phyloP scores from a whole-genome alignment of 768 basidiomycete species.

The Dioszegia aurantiaca region DNA sequence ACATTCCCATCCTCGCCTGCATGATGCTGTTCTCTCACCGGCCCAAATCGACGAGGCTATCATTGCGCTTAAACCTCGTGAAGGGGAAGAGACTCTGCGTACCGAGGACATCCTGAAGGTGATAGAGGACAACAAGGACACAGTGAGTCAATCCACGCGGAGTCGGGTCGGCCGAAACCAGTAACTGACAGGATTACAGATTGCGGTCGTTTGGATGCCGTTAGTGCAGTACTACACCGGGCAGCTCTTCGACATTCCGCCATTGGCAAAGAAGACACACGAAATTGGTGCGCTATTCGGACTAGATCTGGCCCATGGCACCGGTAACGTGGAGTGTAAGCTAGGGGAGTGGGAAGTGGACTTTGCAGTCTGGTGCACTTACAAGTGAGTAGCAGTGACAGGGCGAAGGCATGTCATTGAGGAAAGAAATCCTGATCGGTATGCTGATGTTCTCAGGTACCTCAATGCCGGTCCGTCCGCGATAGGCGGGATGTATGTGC shows the following conservation, averaged over 20 bases:
- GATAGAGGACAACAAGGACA: conserved; percentile 60
- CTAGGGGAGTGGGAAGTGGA: conserved; percentile 93
- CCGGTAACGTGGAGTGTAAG: conserved; percentile 84
- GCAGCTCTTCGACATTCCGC: conserved; percentile 83
- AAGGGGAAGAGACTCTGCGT: conserved; percentile 78
- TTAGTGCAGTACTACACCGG: conserved; percentile 98
- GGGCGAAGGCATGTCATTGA: too few species aligned
- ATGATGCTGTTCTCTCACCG: conserved; percentile 63
- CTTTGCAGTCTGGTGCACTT: conserved; percentile 98
- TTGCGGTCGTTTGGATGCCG: conserved; percentile 87
- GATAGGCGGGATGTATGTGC: conserved; percentile 77
- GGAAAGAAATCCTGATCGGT: too few species aligned
- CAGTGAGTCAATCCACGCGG: conserved; percentile 33
- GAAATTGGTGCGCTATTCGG: conserved; percentile 87
- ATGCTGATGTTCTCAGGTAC: conserved; percentile 57
- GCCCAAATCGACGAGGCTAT: conserved; percentile 61
- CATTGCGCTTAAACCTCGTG: conserved; percentile 72
- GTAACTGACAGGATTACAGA: too few species aligned
- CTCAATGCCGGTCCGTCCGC: conserved; percentile 94
- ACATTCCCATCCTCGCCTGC: conserved; percentile 79
- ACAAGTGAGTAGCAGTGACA: conserved; percentile 59
- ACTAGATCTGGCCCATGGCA: conserved; percentile 94
- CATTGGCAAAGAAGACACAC: conserved; percentile 78
- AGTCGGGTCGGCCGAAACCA: too few species aligned
- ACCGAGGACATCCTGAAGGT: conserved; percentile 80